Evolutionary conservation across 202 grass and related monocot genomes (phyloP).

Genomic region (Zizania palustris): DNA sequence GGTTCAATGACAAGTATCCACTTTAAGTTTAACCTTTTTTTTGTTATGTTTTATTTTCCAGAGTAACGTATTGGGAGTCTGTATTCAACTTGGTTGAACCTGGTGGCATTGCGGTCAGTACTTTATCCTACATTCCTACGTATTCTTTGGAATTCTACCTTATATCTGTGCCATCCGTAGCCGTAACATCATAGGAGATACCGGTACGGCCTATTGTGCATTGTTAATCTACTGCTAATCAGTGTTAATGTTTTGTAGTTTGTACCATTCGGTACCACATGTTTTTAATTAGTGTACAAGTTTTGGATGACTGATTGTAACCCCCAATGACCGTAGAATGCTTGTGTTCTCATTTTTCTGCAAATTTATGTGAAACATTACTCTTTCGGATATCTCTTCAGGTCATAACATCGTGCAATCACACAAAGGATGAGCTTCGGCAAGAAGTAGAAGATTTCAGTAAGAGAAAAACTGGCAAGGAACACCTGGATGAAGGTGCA

Average conservation of each 20-base stretch:
- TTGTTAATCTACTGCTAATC: not conserved
- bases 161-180: not conserved
- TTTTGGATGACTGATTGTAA: not conserved
- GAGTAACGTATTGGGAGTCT: slow-evolving; percentile 86
- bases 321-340: not conserved
- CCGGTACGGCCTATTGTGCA: not conserved
- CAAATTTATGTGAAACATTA: slow-evolving; percentile 27
- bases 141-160: slow-evolving; percentile 13
- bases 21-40: not conserved
- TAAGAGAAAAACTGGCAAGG: slow-evolving; percentile 36
- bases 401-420: slow-evolving; percentile 94
- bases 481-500: slow-evolving; percentile 40
- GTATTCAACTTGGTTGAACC: slow-evolving; percentile 80
- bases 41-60: slow-evolving; percentile 37
- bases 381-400: slow-evolving; percentile 33
- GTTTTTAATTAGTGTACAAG: not conserved
- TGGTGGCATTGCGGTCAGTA: slow-evolving; percentile 82
- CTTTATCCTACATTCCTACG: slow-evolving; percentile 2
- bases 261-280: not conserved
- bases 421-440: slow-evolving; percentile 84
- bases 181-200: not conserved
- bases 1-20: not conserved
- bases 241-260: not conserved
- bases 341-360: not conserved
- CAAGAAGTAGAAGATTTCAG: slow-evolving; percentile 83